Evolutionary conservation across 306 rosid species (phyloP), one percentile per base, ranked within the genome.

Genomic region (Hippophae tibetana): DNA sequence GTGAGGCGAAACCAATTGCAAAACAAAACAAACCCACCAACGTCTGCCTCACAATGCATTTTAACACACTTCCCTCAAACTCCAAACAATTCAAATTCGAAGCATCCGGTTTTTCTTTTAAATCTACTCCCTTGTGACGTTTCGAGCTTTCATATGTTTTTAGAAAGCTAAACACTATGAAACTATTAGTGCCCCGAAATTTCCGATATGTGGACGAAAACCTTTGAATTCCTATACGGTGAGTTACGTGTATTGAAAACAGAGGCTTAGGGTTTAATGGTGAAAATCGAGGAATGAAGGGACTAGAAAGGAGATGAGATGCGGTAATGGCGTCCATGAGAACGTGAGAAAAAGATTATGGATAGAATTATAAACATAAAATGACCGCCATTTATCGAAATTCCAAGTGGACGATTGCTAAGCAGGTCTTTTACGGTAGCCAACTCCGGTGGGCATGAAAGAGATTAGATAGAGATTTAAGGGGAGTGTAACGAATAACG

Each of bases 1-100:
- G 23, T 7, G 86, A 74, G 55, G 84, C 57, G 57, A 76, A 76
- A 5, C 92, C 84, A 26, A 90, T 5, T 5, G 86, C 89, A 63
- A 81, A 65, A 48, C 86, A 90, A 27, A 87, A 72, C 43, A 85
- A 26, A n/a, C 80, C 66, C 48, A 70, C 73, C 13, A 68, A 58
- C 5, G 82, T 45, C 2, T 79, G 73, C 66, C 69, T 72, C 5
- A 55, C 63, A 42, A 80, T 14, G 71, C 68, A 58, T 48, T 68
- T 64, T n/a, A 71, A 64, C 57, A 78, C 1, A 54, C 18, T 41
- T 47, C 45, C 68, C 12, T 68, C 68, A 6, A 26, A 47, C 48
- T 62, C 66, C 31, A 10, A 40, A 46, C 13, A 62, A 47, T 70
- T 41, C 65, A 51, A 43, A 27, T 13, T 7, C 11, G 58, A 49